These are phyloP conservation scores for Karstenula rhodostoma DNA, from an alignment of 2,329 filamentous ascomycete genomes.

Conservation along the genomic window DNA sequence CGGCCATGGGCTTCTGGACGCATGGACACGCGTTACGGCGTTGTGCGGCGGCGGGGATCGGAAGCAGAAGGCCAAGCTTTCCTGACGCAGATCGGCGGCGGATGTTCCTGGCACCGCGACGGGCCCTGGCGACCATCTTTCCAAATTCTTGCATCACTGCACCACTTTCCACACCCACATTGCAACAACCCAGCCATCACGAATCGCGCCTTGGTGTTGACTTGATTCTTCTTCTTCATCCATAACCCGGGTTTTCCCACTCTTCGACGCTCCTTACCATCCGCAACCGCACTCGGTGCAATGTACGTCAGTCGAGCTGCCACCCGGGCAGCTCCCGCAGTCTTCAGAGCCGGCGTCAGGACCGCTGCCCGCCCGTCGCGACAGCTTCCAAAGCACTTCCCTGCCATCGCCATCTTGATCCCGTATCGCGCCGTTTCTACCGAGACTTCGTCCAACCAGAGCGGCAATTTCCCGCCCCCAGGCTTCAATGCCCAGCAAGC, in stretches of 20 bases:
- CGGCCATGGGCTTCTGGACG: neutral
- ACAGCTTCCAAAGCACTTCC: conserved; percentile 59
- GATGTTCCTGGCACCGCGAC: conserved; percentile 15
- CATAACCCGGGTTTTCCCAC: conserved; percentile 13
- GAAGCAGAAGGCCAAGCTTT: conserved; percentile 27
- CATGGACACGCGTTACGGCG: conserved; percentile 1
- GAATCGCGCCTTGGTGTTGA: neutral
- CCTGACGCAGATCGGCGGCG: conserved; percentile 24
- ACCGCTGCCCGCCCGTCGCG: conserved; percentile 51
- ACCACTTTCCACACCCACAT: conserved; percentile 16
- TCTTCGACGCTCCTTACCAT: conserved; percentile 27
- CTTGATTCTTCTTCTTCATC: conserved; percentile 11
- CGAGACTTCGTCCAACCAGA: conserved; percentile 60
- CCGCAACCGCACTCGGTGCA: conserved; percentile 35
- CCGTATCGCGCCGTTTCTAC: conserved; percentile 64
- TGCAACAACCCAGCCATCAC: conserved; percentile 16
- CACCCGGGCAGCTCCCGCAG: conserved; percentile 55
- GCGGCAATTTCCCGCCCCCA: conserved; percentile 75
- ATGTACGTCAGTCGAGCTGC: conserved; percentile 58
- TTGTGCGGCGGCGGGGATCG: conserved; percentile 9
- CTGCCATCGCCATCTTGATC: conserved; percentile 66
- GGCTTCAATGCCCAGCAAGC: conserved; percentile 92
- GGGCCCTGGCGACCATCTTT: conserved; percentile 16
- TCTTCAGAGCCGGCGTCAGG: conserved; percentile 55
- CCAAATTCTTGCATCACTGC: conserved; percentile 19